These are phyloP conservation scores for Xylaria sp. DNA, from an alignment of 2,329 filamentous ascomycete genomes.

Conservation along the genomic window DNA sequence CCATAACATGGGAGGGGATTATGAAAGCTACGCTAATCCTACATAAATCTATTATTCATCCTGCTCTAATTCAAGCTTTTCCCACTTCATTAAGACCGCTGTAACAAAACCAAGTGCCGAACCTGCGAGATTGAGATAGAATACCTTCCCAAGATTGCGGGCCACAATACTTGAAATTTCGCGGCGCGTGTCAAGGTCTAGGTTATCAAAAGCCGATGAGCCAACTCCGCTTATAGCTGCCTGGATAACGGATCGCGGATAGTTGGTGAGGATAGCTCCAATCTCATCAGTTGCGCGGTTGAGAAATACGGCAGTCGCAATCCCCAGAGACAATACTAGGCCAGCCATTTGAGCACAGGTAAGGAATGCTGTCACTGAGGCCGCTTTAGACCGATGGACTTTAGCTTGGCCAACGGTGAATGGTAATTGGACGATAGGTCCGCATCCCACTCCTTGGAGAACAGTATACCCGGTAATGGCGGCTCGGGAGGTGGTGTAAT, in stretches of 20 bases:
- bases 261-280: constrained; percentile 5
- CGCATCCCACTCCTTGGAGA: constrained; percentile 17
- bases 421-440: constrained; percentile 15
- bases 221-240: constrained; percentile 11
- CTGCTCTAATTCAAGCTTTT: constrained; percentile 16
- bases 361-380: constrained; percentile 9
- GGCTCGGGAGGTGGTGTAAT: constrained; percentile 10
- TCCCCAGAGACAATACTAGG: constrained; percentile 21
- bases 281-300: constrained; percentile 22
- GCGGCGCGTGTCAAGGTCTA: not conserved
- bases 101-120: constrained; percentile 4
- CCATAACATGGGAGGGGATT: too few species aligned
- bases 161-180: constrained; percentile 4
- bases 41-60: too few species aligned
- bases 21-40: too few species aligned
- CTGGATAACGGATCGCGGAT: constrained; percentile 2
- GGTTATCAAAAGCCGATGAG: not conserved
- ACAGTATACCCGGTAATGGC: constrained; percentile 16
- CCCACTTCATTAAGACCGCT: constrained; percentile 2
- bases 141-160: constrained; percentile 6
- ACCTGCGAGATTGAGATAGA: constrained; percentile 21
- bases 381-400: not conserved
- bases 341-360: constrained; percentile 27
- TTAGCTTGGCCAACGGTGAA: constrained; percentile 25
- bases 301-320: constrained; percentile 25